Conservation (phyloP, 208 protist species). For the Endotrypanum monterogeii region DNA sequence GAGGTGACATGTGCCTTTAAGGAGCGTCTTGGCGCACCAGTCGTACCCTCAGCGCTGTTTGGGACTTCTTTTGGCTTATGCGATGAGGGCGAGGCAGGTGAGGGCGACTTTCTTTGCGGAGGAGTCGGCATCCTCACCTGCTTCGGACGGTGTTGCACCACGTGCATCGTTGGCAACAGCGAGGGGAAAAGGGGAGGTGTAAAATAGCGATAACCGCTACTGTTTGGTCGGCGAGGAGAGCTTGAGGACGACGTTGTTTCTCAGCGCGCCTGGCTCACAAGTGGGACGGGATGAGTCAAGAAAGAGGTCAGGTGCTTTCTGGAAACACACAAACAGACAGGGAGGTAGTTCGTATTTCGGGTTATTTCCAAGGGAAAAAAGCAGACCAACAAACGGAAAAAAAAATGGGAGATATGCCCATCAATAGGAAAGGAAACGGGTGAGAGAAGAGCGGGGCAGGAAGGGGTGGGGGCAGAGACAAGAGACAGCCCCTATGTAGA, state of each 20-base stretch:
- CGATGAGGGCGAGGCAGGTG: background rate
- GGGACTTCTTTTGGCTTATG: background rate
- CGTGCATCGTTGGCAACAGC: background rate
- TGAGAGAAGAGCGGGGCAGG: background rate
- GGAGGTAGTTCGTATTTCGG: background rate
- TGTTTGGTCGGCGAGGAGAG: background rate
- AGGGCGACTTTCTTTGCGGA: background rate
- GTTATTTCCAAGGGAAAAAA: background rate
- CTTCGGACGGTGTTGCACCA: background rate
- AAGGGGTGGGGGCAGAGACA: background rate
- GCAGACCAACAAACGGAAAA: background rate
- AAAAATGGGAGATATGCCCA: background rate
- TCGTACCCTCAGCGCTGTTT: background rate
- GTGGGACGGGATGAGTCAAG: background rate
- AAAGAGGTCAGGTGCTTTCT: no score
- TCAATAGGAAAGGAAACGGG: background rate
- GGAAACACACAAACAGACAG: background rate
- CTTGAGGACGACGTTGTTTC: background rate
- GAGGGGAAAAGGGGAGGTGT: background rate
- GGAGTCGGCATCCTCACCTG: background rate
- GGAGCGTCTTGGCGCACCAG: background rate
- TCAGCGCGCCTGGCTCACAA: background rate
- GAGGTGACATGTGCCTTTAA: constrained; percentile 20
- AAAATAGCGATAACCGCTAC: no score
- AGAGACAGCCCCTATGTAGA: background rate